Evolutionary conservation across 2,329 filamentous ascomycete species (phyloP).

Genomic region (Beauveria sp.): DNA sequence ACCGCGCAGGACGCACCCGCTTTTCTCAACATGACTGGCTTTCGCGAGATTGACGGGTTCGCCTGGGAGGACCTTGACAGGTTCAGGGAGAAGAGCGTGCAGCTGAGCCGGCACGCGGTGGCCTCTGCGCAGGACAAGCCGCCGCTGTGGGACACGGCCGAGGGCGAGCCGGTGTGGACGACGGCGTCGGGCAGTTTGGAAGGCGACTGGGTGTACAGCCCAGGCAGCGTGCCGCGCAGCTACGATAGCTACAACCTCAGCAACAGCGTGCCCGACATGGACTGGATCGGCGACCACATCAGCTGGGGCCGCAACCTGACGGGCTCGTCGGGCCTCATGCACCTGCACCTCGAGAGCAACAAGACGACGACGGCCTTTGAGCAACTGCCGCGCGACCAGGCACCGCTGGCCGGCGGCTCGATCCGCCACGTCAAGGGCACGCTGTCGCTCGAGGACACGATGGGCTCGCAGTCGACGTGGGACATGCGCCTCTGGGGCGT

Average conservation of each 20-base stretch:
- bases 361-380: constrained; percentile 38
- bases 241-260: constrained; percentile 55
- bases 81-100: constrained; percentile 58
- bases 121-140: constrained; percentile 20
- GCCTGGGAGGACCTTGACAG: constrained; percentile 66
- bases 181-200: constrained; percentile 71
- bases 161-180: constrained; percentile 53
- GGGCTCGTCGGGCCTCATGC: constrained; percentile 59
- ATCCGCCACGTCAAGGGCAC: constrained; percentile 63
- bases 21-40: constrained; percentile 68
- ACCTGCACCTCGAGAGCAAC: constrained; percentile 56
- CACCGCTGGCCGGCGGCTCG: constrained; percentile 35
- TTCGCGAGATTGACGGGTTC: constrained; percentile 65
- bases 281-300: constrained; percentile 51
- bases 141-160: constrained; percentile 27
- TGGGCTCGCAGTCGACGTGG: constrained; percentile 61
- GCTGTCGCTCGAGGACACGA: constrained; percentile 65
- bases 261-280: constrained; percentile 54
- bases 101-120: constrained; percentile 49
- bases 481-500: constrained; percentile 75
- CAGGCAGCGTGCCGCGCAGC: constrained; percentile 36
- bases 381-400: constrained; percentile 26
- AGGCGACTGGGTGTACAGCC: constrained; percentile 64
- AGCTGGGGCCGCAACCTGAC: constrained; percentile 78
- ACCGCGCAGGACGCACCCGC: constrained; percentile 22